A percentile compares a stretch with the other conserved stretches of the same genome.
These are phyloP conservation scores for Botryobasidium botryosum DNA, from an alignment of 768 basidiomycete species.

Conservation along the genomic window DNA sequence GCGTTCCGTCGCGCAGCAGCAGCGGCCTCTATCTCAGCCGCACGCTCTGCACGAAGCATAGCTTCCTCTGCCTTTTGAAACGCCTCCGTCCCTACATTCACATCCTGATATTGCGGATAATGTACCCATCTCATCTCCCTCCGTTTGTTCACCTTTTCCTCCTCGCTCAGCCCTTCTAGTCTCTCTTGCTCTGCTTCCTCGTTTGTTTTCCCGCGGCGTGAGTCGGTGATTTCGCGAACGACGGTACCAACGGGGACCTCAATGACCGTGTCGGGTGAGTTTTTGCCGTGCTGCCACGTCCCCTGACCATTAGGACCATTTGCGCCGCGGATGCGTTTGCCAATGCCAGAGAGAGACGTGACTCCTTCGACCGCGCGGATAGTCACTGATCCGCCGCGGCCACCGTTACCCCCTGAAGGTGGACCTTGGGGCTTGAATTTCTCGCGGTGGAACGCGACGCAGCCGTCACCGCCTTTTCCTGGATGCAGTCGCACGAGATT, in stretches of 20 bases:
- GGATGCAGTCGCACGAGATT: background rate
- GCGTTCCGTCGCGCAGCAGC: no score
- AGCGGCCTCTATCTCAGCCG: constrained; percentile 27
- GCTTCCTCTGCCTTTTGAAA: constrained; percentile 58
- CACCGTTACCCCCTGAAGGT: constrained; percentile 88
- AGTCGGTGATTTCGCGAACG: constrained; percentile 59
- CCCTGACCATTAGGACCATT: constrained; percentile 64
- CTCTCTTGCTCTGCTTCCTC: constrained; percentile 54
- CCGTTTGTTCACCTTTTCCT: constrained; percentile 40
- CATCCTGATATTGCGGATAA: constrained; percentile 49
- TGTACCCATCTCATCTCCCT: constrained; percentile 60
- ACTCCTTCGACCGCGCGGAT: constrained; percentile 61
- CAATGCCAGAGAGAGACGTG: constrained; percentile 58
- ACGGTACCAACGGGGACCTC: constrained; percentile 83
- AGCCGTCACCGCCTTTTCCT: constrained; percentile 84
- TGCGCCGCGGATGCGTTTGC: constrained; percentile 47
- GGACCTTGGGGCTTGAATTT: constrained; percentile 71
- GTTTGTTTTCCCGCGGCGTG: constrained; percentile 43
- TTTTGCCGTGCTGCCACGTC: constrained; percentile 71
- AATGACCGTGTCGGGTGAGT: constrained; percentile 54
- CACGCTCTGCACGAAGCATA: constrained; percentile 41
- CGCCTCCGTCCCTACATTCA: constrained; percentile 41
- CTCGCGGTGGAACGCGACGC: constrained; percentile 85
- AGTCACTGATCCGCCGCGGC: constrained; percentile 75
- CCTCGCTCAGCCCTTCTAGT: constrained; percentile 29